These are phyloP conservation scores for Coemansia sp. DNA, from an alignment of 192 early-diverging fungal species.

Conservation along the genomic window DNA sequence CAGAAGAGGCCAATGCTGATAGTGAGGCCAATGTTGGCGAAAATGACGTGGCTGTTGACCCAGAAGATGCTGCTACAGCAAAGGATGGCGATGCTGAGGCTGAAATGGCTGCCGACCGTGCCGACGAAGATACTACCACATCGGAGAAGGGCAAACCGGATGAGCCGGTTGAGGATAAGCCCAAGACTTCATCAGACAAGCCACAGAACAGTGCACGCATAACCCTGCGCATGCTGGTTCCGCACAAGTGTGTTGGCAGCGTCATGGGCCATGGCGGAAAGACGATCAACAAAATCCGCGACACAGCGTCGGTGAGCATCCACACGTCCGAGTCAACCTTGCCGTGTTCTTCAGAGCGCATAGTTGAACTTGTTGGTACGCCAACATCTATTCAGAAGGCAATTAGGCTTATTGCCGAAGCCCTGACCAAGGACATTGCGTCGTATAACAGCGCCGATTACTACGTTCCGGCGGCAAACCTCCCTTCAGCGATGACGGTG, in stretches of 20 bases:
- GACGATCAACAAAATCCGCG: constrained; percentile 51
- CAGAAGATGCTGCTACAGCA: not conserved
- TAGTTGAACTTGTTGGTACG: constrained; percentile 41
- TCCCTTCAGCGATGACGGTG: constrained; percentile 52
- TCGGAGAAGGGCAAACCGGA: constrained; percentile 1
- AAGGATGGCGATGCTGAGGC: not conserved
- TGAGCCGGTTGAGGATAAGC: not conserved
- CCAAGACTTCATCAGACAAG: not conserved
- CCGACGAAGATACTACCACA: not conserved
- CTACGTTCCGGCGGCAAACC: constrained; percentile 48
- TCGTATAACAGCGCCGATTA: constrained; percentile 34
- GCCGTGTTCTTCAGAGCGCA: constrained; percentile 42
- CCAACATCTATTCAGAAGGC: constrained; percentile 42
- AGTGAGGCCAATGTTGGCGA: not conserved
- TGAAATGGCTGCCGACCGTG: not conserved
- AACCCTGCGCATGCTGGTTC: constrained; percentile 47
- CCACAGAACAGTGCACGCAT: constrained; percentile 1
- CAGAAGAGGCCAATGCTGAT: not conserved
- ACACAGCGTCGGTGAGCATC: constrained; percentile 34
- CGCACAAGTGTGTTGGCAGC: constrained; percentile 53
- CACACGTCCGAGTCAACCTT: constrained; percentile 49
- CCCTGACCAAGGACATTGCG: constrained; percentile 37
- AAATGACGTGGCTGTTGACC: not conserved
- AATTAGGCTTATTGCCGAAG: constrained; percentile 34
- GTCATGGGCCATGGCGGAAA: constrained; percentile 54